A percentile compares a stretch with the other conserved stretches of the same genome.
Conservation (phyloP, 2,329 filamentous ascomycete species). For the Curvularia lunata region DNA sequence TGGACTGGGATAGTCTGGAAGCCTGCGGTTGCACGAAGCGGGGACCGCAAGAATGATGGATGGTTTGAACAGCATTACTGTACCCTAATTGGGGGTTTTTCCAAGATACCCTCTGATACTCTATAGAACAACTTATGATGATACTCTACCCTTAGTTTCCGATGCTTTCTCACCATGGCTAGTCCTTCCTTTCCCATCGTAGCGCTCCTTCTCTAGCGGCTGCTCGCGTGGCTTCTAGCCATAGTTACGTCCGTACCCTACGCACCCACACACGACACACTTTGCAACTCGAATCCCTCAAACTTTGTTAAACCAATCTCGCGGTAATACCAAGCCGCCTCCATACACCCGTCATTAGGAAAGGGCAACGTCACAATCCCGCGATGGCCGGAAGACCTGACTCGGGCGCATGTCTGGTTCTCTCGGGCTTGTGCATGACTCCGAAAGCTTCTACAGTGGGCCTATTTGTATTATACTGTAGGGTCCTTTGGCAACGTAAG, state of each 20-base stretch:
- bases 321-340: background rate
- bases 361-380: background rate
- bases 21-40: background rate
- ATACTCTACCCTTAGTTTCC: background rate
- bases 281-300: background rate
- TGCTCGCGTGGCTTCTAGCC: background rate
- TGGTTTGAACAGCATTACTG: slow-evolving; percentile 11
- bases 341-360: too few relatives aligned
- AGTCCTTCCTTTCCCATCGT: background rate
- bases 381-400: slow-evolving; percentile 1
- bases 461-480: background rate
- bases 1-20: background rate
- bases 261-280: too few relatives aligned
- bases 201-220: background rate
- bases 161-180: background rate
- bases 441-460: slow-evolving; percentile 7
- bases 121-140: slow-evolving; percentile 18
- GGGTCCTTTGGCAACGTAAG: background rate
- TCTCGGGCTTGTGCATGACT: background rate
- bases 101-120: slow-evolving; percentile 15
- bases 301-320: background rate
- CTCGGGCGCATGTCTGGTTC: slow-evolving; percentile 2
- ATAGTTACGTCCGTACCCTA: background rate
- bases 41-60: slow-evolving; percentile 2
- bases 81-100: slow-evolving; percentile 14